phyloP scores from a whole-genome alignment of 306 rosid species.

The Cicer chorassanicum region DNA sequence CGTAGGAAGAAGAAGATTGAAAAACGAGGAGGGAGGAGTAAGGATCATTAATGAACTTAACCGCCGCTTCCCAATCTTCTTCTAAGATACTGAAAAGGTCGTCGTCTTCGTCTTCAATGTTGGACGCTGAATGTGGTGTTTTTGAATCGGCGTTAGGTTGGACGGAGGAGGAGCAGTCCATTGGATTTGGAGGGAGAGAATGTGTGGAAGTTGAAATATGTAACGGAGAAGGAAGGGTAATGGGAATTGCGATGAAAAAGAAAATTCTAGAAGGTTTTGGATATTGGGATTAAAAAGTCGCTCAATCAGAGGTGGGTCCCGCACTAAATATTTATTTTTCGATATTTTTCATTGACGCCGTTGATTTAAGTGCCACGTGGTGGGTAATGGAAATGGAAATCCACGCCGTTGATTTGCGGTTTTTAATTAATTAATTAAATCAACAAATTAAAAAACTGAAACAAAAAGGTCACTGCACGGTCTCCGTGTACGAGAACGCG shows the following conservation, averaged over 20 bases:
- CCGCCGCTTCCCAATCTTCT: not conserved
- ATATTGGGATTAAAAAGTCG: not conserved
- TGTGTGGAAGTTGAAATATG: not conserved
- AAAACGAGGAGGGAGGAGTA: slow-evolving; percentile 53
- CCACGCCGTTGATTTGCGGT: no score
- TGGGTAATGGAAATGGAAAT: no score
- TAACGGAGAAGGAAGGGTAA: no score
- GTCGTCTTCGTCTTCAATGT: not conserved
- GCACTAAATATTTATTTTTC: not conserved
- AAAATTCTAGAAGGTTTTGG: not conserved
- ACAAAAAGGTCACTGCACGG: no score
- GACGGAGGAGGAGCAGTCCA: not conserved
- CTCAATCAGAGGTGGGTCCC: not conserved
- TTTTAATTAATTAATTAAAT: no score
- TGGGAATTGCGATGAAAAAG: not conserved
- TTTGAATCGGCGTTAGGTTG: not conserved
- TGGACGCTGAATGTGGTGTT: not conserved
- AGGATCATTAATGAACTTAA: slow-evolving; percentile 62
- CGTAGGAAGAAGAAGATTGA: slow-evolving; percentile 64
- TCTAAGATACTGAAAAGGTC: not conserved
- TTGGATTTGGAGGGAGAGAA: not conserved
- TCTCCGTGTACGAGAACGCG: no score
- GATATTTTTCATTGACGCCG: not conserved
- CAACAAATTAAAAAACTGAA: no score
- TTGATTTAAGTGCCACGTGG: slow-evolving; percentile 32